phyloP scores from a whole-genome alignment of 1,284 basidiomycete genomes.

The Bjerkandera adusta region DNA sequence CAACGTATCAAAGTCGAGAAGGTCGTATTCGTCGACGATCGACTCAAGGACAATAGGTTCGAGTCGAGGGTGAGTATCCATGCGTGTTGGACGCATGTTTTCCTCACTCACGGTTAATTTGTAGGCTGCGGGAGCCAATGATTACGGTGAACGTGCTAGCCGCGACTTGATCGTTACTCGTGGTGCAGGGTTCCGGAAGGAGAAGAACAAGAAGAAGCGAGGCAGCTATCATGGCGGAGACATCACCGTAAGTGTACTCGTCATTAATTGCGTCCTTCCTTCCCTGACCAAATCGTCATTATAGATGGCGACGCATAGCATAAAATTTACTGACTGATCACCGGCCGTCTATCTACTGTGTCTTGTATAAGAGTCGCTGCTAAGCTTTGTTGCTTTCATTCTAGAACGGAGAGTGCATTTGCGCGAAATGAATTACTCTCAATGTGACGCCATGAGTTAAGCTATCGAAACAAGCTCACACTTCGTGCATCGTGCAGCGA shows the following conservation, averaged over 20 bases:
- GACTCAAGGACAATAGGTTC: constrained; percentile 82
- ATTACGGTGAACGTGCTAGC: constrained; percentile 88
- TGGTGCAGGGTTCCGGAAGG: constrained; percentile 94
- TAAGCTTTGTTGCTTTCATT: no score
- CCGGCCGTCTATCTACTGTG: no score
- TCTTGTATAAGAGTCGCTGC: no score
- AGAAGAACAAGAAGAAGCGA: constrained; percentile 99
- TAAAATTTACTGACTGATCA: constrained; percentile 71
- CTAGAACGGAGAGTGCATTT: no score
- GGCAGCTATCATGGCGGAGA: constrained; percentile 91
- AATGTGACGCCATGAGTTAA: no score
- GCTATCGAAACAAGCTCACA: no score
- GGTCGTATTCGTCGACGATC: constrained; percentile 52
- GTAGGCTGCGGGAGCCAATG: constrained; percentile 62
- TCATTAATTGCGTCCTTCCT: background rate
- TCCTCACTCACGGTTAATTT: constrained; percentile 12
- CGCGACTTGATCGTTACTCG: constrained; percentile 90
- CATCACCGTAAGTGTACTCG: constrained; percentile 68
- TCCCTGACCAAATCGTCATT: no score
- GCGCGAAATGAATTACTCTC: no score
- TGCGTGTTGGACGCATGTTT: constrained; percentile 3
- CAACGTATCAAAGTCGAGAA: constrained; percentile 78
- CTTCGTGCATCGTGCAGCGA: no score
- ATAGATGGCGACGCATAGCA: constrained; percentile 42
- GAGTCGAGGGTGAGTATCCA: constrained; percentile 65